phyloP scores from a whole-genome alignment of 208 protist species.

The Leptomonas seymouri region DNA sequence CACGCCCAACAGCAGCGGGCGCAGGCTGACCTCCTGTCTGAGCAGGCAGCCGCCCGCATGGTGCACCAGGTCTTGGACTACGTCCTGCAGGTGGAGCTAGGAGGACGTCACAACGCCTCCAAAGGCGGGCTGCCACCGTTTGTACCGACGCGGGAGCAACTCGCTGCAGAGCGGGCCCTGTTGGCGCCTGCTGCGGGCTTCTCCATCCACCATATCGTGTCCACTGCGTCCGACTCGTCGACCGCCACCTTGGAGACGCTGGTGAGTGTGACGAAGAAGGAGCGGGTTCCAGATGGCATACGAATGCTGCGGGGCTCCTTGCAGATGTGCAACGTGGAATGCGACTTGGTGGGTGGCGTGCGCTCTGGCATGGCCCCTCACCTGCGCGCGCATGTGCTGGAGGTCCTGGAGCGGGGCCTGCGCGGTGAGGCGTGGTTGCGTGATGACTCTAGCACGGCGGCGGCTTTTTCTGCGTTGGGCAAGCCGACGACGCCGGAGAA shows the following conservation, averaged over 20 bases:
- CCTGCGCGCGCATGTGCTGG: conserved; percentile 44
- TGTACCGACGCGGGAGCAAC: conserved; percentile 23
- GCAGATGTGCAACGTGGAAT: conserved; percentile 41
- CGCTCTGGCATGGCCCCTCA: conserved; percentile 48
- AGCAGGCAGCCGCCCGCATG: conserved; percentile 37
- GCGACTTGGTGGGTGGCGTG: conserved; percentile 65
- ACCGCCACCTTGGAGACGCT: conserved; percentile 18
- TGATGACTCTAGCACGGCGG: conserved; percentile 11
- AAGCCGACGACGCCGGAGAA: conserved; percentile 28
- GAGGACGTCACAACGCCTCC: conserved; percentile 62
- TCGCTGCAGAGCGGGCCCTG: conserved; percentile 45
- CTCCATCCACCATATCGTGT: conserved; percentile 48
- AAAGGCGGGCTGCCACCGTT: conserved; percentile 32
- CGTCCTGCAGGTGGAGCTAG: conserved; percentile 54
- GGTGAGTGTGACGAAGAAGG: conserved; percentile 32
- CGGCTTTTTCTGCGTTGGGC: conserved; percentile 17
- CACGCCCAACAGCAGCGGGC: conserved; percentile 27
- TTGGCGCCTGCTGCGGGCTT: conserved; percentile 36
- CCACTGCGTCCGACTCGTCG: conserved; percentile 5
- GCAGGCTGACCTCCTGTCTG: conserved; percentile 30
- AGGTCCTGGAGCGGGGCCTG: conserved; percentile 48
- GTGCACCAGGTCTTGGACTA: conserved; percentile 66
- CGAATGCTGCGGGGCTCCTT: conserved; percentile 47
- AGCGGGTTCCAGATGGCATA: conserved; percentile 41
- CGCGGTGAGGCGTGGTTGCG: conserved; percentile 44